A percentile compares a stretch with the other conserved stretches of the same genome.
phyloP scores from a whole-genome alignment of 1,139 yeast genomes.

The Tardiomyces depauwii region DNA sequence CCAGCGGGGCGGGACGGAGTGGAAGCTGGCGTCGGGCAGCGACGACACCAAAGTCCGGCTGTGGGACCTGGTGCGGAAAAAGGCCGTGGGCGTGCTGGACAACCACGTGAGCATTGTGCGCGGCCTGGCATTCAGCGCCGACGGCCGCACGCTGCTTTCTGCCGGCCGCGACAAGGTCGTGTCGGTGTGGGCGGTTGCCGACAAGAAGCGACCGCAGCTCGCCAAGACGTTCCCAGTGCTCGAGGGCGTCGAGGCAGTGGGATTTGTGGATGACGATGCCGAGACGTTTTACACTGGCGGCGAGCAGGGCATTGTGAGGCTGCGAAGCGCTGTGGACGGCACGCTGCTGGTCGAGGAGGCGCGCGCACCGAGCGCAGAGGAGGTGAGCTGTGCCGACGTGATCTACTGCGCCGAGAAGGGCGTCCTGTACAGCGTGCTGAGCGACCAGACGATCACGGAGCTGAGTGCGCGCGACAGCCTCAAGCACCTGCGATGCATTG shows the following conservation, averaged over 20 bases:
- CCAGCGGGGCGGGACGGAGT: conserved; percentile 46
- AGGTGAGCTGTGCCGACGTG: conserved; percentile 45
- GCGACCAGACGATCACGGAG: conserved; percentile 75
- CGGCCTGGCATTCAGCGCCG: conserved; percentile 54
- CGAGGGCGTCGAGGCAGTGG: conserved; percentile 75
- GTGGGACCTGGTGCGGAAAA: conserved; percentile 85
- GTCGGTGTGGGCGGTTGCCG: conserved; percentile 42
- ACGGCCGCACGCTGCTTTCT: conserved; percentile 49
- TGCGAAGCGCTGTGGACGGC: conserved; percentile 38
- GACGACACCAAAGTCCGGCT: conserved; percentile 69
- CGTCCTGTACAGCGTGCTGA: conserved; percentile 37
- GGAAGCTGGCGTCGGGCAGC: conserved; percentile 81
- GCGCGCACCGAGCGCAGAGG: conserved; percentile 41
- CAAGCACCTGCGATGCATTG: conserved; percentile 43
- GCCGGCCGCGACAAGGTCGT: conserved; percentile 88
- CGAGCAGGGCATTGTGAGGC: conserved; percentile 50
- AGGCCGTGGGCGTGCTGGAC: conserved; percentile 45
- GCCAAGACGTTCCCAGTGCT: conserved; percentile 58
- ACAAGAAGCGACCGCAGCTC: conserved; percentile 39
- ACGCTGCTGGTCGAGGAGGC: conserved; percentile 4
- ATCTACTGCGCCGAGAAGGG: conserved; percentile 7
- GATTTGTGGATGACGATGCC: conserved; percentile 36
- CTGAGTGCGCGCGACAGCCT: conserved; percentile 29
- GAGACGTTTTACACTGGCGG: conserved; percentile 68
- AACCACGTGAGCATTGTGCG: conserved; percentile 85